Evolutionary conservation across 768 basidiomycete genomes (phyloP), one percentile per base, ranked within the genome.

Genomic region (Suillus sp.): DNA sequence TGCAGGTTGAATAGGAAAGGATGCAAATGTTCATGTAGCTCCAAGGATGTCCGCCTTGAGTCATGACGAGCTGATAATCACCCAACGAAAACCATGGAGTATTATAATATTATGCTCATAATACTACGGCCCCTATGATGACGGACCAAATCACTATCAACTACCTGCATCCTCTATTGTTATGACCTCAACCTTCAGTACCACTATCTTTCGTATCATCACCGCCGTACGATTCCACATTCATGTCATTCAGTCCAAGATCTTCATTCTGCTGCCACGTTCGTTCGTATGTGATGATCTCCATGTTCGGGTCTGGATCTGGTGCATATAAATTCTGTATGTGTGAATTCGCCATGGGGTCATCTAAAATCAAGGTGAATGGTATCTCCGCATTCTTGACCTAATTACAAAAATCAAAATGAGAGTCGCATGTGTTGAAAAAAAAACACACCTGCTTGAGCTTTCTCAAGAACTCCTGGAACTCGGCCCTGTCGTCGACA

Each of bases 321-420:
- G 97, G 97, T 0, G 97, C 96, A 72, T 96, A 98, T n/a, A 96
- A 70, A 74, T 95, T 97, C 74, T 99, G 97, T 51, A 99, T 79
- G 72, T 99, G 96, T 2, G 94, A 96, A 75, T 99, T 98, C 16
- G 93, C 90, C 22, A 99, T 81, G 3, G 97, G 97, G 72, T 99
- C 96, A 71, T 99, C 96, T 11, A 99, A 80, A 73, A 99, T 91
- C 64, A 99, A 73, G 0, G 96, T 99, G 78, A 96, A 99, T 4
- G 90, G 89, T 38, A 80, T 81, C 59, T 88, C 84, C 14, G 85
- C 96, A 50, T 81, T 83, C 77, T 93, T 95, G 66, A 95, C 84
- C 91, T 94, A 43, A 27, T 45, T 30, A 8, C 47, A 16, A 27
- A 16, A 37, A 35, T 22, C 30, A 65, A 58, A 66, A 43, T 64